Evolutionary conservation across 495 filamentous ascomycete species (phyloP), one percentile per base, ranked within the genome.

Genomic region (Jackrogersella multiformis): DNA sequence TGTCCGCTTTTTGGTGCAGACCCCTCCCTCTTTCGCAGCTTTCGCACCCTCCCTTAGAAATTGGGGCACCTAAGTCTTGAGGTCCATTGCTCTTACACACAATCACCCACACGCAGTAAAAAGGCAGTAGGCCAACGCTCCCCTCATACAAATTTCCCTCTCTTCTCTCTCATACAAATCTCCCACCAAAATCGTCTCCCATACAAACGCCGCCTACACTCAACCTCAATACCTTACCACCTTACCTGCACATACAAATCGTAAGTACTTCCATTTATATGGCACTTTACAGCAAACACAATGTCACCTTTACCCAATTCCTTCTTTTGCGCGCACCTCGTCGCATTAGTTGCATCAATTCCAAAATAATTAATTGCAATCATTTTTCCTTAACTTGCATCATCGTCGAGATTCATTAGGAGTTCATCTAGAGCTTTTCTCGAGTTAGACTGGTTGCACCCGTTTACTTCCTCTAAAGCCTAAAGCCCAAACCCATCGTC

Each of bases 71-170:
- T 66, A 61, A 67, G 66, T 73, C 72, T 74, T 64, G 66, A 55
- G 21, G 42, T 20, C 23, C 10, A 20, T 46, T 46, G 42, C 42
- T 46, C 42, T 46, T 21, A 46, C 42, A 46, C 78, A 80, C 81
- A 84, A 83, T 81, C 79, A 82, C 81, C 76, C 78, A 79, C 79
- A 76, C 81, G 82, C 84, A 86, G 83, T 87, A 86, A 87, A 87
- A 85, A 84, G 80, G 79, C 78, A 69, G 70, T 74, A 76, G 74
- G 66, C 73, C 72, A 78, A 73, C 74, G 64, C 69, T 74, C 78
- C 77, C 80, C 85, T 81, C 85, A 85, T 85, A 82, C 79, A 80
- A 79, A 77, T 78, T 78, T 77, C 74, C 74, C 78, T 80, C 82
- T 82, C 79, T 80, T 79, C 76, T 80, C 82, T 76, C 84, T 80